A percentile compares a stretch with the other conserved stretches of the same genome.
These are phyloP conservation scores for Blastocladiella emersonii DNA, from an alignment of 371 early-diverging fungal species.

Conservation along the genomic window DNA sequence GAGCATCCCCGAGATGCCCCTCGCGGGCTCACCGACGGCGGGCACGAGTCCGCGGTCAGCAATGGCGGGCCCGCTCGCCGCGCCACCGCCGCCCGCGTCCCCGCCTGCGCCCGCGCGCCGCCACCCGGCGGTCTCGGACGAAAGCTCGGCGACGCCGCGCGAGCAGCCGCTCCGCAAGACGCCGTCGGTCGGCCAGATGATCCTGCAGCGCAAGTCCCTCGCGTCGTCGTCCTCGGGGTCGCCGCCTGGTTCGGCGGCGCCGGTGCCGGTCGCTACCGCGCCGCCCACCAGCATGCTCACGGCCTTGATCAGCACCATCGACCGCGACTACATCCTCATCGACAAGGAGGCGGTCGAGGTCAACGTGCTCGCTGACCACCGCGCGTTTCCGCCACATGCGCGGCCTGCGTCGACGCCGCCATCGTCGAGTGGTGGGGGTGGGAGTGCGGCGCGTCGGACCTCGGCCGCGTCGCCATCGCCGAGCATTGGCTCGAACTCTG, in stretches of 20 bases:
- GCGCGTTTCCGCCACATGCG: not conserved
- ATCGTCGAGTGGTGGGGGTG: not conserved
- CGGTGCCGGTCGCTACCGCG: not conserved
- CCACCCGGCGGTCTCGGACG: not conserved
- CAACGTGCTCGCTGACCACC: slow-evolving; percentile 61
- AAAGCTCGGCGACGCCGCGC: not conserved
- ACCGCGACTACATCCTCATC: slow-evolving; percentile 72
- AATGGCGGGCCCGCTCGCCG: not conserved
- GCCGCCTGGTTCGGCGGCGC: not conserved
- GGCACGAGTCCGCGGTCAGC: too few relatives aligned
- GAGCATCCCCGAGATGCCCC: not conserved
- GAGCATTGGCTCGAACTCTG: slow-evolving; percentile 2
- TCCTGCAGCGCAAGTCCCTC: not conserved
- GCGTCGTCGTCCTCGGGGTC: not conserved
- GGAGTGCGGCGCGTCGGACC: too few relatives aligned
- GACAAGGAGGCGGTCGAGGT: slow-evolving; percentile 70
- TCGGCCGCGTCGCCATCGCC: too few relatives aligned
- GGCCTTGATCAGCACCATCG: slow-evolving; percentile 14
- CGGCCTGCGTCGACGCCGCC: not conserved
- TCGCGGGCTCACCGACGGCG: not conserved
- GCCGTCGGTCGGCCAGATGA: not conserved
- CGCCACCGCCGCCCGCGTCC: not conserved
- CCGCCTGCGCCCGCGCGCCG: not conserved
- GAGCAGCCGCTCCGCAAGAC: not conserved
- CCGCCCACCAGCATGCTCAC: not conserved